Base-by-base conservation (phyloP, 2,329 filamentous ascomycete species). In the Xylaria multiplex region DNA sequence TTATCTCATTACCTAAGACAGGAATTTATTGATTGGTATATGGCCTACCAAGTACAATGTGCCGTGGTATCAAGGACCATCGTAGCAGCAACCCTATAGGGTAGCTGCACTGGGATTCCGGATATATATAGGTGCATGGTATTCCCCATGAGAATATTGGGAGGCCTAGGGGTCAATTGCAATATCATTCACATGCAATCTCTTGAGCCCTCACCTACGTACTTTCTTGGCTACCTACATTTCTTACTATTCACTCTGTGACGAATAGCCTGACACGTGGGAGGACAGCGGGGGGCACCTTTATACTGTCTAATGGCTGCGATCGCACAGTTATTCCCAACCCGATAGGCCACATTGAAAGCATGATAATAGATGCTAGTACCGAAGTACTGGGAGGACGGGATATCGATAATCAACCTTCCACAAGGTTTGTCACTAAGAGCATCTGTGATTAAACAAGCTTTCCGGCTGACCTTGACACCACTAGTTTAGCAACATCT, bases 351-450 rank as follows among this genome's bases (percentile, higher is more conserved):
- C 19, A 14, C 11, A 8, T 54, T 9, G 48, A 50, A 1, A 61
- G 50, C 2, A 61, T 50, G 3, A 48, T 61, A 48, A 55, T 61
- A 45, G 54, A 61, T 30, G 59, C 59, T 9, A 53, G 45, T 42
- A 42, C 59, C 2, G 13, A 55, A 7, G 55, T 55, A 14, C 59
- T 61, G 2, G 59, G 49, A 3, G 59, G 59, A 4, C 59, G 48
- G 30, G 55, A 55, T 27, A 40, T 61, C 9, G 6, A 40, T 19
- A 55, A 24, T 30, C 13, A 40, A 27, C 37, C 59, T 2, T 48
- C 50, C 19, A 19, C 19, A 19, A 19, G 19, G 19, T 19, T 19
- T 19, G 19, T 19, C 19, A 19, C 19, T 19, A 19, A 19, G 19
- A 19, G 19, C 19, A 19, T 19, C 19, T 19, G 19, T 19, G 19